Evolutionary conservation across 2,329 filamentous ascomycete species (phyloP).

Genomic region (Paraconiothyrium sp.): DNA sequence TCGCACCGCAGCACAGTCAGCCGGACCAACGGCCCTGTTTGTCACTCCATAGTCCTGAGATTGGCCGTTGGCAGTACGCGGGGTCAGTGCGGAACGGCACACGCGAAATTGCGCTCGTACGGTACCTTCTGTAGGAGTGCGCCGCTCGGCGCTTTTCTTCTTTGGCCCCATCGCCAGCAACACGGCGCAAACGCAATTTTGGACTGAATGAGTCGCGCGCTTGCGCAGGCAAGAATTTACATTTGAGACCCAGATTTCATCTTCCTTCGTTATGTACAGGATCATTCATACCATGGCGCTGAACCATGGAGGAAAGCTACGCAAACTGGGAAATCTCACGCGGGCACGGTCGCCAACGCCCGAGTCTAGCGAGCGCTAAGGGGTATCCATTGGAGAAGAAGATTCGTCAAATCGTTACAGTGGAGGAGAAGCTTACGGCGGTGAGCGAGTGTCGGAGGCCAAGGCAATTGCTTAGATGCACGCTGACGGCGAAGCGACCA

Average conservation of each 20-base stretch:
- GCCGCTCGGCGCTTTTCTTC: neutral
- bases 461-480: neutral
- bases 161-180: neutral
- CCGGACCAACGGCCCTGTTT: constrained; percentile 8
- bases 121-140: neutral
- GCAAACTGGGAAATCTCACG: neutral
- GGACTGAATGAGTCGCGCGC: neutral
- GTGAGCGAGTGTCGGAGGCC: constrained; percentile 11
- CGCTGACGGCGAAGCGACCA: constrained; percentile 6
- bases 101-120: constrained; percentile 7
- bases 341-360: constrained; percentile 1
- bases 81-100: neutral
- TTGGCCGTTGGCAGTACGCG: neutral
- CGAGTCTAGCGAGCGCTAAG: constrained; percentile 18
- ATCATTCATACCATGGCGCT: neutral
- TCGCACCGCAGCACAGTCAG: constrained; percentile 11
- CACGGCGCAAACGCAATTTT: constrained; percentile 5
- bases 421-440: neutral
- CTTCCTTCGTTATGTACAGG: constrained; percentile 9
- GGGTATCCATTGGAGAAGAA: constrained; percentile 15
- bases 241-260: constrained; percentile 5
- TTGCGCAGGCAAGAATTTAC: neutral
- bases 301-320: neutral
- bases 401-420: constrained; percentile 20
- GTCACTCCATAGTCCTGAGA: neutral